Percentiles rank a stretch among this genome's conserved stretches.
These are phyloP conservation scores for Venturia nashicola DNA, from an alignment of 2,329 filamentous ascomycete genomes.

Conservation along the genomic window DNA sequence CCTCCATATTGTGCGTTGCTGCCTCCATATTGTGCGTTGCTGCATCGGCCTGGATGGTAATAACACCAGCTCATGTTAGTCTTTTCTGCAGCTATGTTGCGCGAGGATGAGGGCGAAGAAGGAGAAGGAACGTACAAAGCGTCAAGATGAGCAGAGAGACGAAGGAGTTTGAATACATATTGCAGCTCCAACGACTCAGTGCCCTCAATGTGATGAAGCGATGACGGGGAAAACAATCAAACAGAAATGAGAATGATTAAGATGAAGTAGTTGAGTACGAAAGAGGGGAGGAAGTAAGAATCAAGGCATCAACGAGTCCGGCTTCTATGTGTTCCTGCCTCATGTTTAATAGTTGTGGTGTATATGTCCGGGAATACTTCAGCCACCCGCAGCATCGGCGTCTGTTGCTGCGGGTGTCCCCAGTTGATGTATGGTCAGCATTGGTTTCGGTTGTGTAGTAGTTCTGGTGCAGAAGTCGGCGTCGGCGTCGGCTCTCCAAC, in stretches of 20 bases:
- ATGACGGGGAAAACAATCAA: background rate
- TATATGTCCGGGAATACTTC: background rate
- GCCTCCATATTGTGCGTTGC: background rate
- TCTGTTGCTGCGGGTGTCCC: background rate
- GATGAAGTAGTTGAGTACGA: background rate
- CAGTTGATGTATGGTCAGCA: background rate
- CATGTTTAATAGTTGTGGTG: background rate
- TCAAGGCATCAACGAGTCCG: background rate
- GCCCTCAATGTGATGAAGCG: background rate
- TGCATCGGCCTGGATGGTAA: background rate
- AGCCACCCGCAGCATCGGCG: background rate
- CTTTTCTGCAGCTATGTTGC: background rate
- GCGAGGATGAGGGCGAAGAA: background rate
- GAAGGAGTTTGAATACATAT: background rate
- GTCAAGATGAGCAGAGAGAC: background rate
- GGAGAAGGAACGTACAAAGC: background rate
- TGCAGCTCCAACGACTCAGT: background rate
- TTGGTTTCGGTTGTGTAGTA: background rate
- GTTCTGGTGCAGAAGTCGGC: background rate
- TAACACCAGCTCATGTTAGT: background rate
- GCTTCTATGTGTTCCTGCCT: background rate
- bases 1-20: background rate
- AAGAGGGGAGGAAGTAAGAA: background rate
- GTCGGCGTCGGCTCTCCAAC: background rate
- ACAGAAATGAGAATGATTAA: background rate